Evolutionary conservation across 371 early-diverging fungal genomes (phyloP).

Genomic region (Lichtheimia ornata): DNA sequence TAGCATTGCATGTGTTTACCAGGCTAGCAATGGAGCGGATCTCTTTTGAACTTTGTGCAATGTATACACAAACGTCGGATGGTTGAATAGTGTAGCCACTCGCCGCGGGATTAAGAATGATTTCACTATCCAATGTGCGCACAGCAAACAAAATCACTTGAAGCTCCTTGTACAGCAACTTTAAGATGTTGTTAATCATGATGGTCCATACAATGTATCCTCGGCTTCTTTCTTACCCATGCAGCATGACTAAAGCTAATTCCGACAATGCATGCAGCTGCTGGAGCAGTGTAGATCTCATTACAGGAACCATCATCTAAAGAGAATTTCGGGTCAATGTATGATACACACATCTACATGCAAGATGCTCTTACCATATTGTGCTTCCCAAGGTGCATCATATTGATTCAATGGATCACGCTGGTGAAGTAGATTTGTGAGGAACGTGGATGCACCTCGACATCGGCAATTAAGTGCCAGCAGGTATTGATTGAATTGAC

Average conservation of each 20-base stretch:
- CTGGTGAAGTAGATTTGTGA: conserved; percentile 70
- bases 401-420: conserved; percentile 59
- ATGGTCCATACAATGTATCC: no score
- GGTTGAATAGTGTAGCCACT: conserved; percentile 47
- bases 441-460: conserved; percentile 67
- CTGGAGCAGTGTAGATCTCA: conserved; percentile 61
- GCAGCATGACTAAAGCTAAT: conserved; percentile 63
- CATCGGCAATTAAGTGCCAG: conserved; percentile 70
- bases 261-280: conserved; percentile 61
- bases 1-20: conserved; percentile 20
- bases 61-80: conserved; percentile 60
- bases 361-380: conserved; percentile 54
- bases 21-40: conserved; percentile 44
- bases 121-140: conserved; percentile 37
- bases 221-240: conserved; percentile 35
- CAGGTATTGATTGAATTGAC: conserved; percentile 73
- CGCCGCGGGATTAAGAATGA: conserved; percentile 69
- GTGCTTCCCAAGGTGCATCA: conserved; percentile 73
- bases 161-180: conserved; percentile 68
- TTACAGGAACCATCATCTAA: conserved; percentile 70
- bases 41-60: conserved; percentile 65
- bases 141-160: conserved; percentile 73
- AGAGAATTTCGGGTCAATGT: background rate
- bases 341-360: background rate
- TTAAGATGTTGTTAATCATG: background rate